These are phyloP conservation scores for Flaveria bidentis DNA, from an alignment of 129 eudicot genomes.

Conservation along the genomic window DNA sequence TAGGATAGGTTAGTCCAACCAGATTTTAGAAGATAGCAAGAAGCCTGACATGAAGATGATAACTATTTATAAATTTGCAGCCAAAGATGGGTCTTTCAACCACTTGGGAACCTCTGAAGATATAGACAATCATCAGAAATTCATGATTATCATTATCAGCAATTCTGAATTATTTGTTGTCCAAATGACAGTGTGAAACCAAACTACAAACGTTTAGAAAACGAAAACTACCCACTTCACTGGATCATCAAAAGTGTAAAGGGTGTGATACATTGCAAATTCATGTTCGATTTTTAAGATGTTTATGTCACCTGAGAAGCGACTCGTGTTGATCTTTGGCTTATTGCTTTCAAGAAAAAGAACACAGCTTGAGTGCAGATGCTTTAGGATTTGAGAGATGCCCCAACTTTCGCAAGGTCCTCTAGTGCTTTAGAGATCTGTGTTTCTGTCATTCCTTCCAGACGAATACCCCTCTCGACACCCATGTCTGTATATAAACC, in stretches of 20 bases:
- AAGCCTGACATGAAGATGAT: too few relatives aligned
- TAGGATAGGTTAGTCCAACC: neutral
- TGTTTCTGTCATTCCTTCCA: conserved; percentile 80
- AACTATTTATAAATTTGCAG: too few relatives aligned
- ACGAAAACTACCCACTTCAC: neutral
- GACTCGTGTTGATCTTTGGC: neutral
- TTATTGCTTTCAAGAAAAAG: conserved; percentile 33
- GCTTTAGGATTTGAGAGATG: conserved; percentile 53
- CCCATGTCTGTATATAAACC: conserved; percentile 62
- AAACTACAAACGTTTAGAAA: neutral
- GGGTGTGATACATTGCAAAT: neutral
- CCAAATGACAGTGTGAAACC: neutral
- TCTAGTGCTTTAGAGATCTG: conserved; percentile 75
- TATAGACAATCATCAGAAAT: neutral
- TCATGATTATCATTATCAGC: neutral
- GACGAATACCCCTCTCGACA: conserved; percentile 78
- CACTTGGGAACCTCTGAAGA: too few relatives aligned
- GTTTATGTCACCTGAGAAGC: conserved; percentile 7
- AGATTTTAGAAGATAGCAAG: neutral
- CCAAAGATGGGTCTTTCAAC: too few relatives aligned
- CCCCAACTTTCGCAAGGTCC: conserved; percentile 73
- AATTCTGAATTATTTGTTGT: neutral
- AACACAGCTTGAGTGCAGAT: neutral
- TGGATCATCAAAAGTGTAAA: neutral
- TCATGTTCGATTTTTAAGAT: neutral